phyloP scores from a whole-genome alignment of 1,139 yeast genomes.

The Yamadazyma buinensis region DNA sequence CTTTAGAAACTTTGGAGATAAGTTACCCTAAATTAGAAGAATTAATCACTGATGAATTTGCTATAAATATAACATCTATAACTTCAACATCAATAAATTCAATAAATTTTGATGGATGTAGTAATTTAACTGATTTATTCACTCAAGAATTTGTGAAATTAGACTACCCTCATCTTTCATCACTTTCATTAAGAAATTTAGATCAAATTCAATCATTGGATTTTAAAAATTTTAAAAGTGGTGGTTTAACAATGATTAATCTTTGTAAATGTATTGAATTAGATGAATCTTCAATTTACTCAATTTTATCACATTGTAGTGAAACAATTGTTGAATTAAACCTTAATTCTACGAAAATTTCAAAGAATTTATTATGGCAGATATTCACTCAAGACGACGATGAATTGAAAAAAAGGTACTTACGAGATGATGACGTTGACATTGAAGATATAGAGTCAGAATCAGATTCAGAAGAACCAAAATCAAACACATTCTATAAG shows the following conservation, averaged over 20 bases:
- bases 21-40: slow-evolving; percentile 66
- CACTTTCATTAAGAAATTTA: slow-evolving; percentile 49
- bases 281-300: slow-evolving; percentile 58
- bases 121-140: slow-evolving; percentile 63
- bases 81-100: slow-evolving; percentile 59
- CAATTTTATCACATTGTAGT: slow-evolving; percentile 61
- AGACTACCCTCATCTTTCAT: slow-evolving; percentile 47
- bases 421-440: slow-evolving; percentile 8
- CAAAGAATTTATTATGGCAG: slow-evolving; percentile 45
- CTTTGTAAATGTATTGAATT: slow-evolving; percentile 64
- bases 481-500: slow-evolving; percentile 14
- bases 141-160: slow-evolving; percentile 57
- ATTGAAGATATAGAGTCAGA: slow-evolving; percentile 8
- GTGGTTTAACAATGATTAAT: slow-evolving; percentile 60
- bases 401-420: slow-evolving; percentile 5
- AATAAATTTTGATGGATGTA: slow-evolving; percentile 68
- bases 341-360: slow-evolving; percentile 65
- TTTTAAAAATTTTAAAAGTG: slow-evolving; percentile 47
- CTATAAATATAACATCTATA: slow-evolving; percentile 59
- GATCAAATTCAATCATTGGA: slow-evolving; percentile 68
- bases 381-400: slow-evolving; percentile 31
- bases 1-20: slow-evolving; percentile 57
- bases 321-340: slow-evolving; percentile 64
- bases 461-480: slow-evolving; percentile 6
- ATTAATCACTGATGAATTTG: slow-evolving; percentile 65